Base-by-base conservation (phyloP, 768 basidiomycete species). In the Flagelloscypha sp. region DNA sequence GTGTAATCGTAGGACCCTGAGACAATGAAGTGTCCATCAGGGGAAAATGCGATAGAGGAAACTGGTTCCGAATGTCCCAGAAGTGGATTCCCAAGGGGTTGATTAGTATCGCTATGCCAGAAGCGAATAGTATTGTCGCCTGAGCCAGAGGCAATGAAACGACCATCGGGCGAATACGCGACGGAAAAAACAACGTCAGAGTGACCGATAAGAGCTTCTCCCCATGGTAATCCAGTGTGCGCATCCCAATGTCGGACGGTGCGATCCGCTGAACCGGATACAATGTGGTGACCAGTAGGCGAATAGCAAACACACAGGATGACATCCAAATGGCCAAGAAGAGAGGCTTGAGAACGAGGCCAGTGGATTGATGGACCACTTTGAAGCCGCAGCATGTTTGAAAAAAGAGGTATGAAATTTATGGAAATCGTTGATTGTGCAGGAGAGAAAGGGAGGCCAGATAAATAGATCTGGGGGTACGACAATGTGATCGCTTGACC, bases 161-260 rank as follows among this genome's bases (percentile, higher is more conserved):
- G 70, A 13, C 71, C 69, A 13, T 56, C 50, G 0, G 71, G 71
- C 43, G 70, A 70, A 50, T 70, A 74, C 24, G 66, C 59, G 17
- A 72, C 50, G 5, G 65, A 41, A 15, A 7, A 33, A 7, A 32
- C 22, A n/a, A n/a, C n/a, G n/a, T n/a, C n/a, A n/a, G n/a, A n/a
- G n/a, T n/a, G n/a, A n/a, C n/a, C n/a, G n/a, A n/a, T n/a, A n/a
- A n/a, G n/a, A n/a, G n/a, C n/a, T n/a, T n/a, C 47, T 30, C 24
- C 31, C 24, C 24, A 35, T n/a, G n/a, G n/a, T n/a, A 17, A n/a
- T n/a, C n/a, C n/a, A n/a, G n/a, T n/a, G n/a, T n/a, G n/a, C n/a
- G n/a, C n/a, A n/a, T 70, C 60, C 70, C 70, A 72, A 42, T 73
- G 68, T 16, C 66, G 64, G 29, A 73, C 56, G 11, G 65, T 66